A percentile compares a stretch with the other conserved stretches of the same genome.
Conservation (phyloP, 768 basidiomycete genomes). For the Butyriboletus loyo region DNA sequence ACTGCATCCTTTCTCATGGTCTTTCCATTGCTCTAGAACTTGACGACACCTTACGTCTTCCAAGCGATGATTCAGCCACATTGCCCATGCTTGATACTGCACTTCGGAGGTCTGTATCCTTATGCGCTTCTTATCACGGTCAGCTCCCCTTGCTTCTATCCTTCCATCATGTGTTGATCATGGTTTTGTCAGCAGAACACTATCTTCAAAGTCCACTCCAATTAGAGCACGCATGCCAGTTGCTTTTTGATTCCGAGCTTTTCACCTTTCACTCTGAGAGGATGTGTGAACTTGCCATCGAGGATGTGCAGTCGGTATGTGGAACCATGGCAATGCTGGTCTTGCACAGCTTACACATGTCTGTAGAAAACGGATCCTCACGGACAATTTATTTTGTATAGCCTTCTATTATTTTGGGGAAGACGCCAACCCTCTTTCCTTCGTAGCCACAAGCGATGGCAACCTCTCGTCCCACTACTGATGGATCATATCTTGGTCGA, state of each 20-base stretch:
- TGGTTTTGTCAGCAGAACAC: constrained; percentile 52
- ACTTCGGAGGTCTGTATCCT: constrained; percentile 67
- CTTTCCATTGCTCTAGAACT: constrained; percentile 57
- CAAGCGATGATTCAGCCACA: constrained; percentile 54
- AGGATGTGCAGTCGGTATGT: constrained; percentile 65
- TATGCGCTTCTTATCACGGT: constrained; percentile 89
- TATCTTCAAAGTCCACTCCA: constrained; percentile 84
- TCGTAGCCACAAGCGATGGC: constrained; percentile 81
- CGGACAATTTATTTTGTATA: constrained; percentile 73
- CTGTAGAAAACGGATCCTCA: constrained; percentile 82
- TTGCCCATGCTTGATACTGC: constrained; percentile 77
- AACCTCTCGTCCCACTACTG: constrained; percentile 71
- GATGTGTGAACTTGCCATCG: constrained; percentile 78
- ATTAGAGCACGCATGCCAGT: constrained; percentile 75
- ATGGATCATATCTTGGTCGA: constrained; percentile 85
- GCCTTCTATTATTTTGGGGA: constrained; percentile 74
- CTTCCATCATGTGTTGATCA: constrained; percentile 4
- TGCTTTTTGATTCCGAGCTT: constrained; percentile 80
- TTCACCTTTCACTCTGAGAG: constrained; percentile 90
- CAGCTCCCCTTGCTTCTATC: constrained; percentile 25
- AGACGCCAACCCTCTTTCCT: constrained; percentile 66
- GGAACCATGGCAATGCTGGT: not conserved
- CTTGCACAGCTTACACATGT: constrained; percentile 3
- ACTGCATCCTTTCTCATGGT: not conserved
- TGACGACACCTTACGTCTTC: constrained; percentile 74